Percentiles rank a stretch among this genome's conserved stretches.
Evolutionary conservation across 169 alveolate species (phyloP).

Genomic region (Cardiosporidium cionae): DNA sequence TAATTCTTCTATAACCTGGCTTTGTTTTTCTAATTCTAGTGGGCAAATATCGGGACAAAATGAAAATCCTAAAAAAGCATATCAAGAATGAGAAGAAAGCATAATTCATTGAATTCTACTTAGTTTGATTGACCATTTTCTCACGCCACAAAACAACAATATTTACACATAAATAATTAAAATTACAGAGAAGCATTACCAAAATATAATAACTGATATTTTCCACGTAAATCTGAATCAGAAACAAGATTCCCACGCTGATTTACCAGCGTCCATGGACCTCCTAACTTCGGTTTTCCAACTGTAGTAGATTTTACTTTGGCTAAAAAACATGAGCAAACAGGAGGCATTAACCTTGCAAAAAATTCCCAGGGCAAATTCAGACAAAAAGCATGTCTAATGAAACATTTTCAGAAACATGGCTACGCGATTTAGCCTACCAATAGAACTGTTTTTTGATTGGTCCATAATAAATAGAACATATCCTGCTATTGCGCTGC

Average conservation of each 20-base stretch:
- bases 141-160: not conserved
- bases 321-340: conserved; percentile 2
- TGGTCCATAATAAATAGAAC: too few relatives aligned
- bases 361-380: too few relatives aligned
- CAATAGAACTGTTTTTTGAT: too few relatives aligned
- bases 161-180: not conserved
- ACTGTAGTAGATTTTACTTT: conserved; percentile 13
- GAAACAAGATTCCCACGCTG: conserved; percentile 20
- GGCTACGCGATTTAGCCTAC: too few relatives aligned
- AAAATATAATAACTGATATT: conserved; percentile 30
- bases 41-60: conserved; percentile 85
- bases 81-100: too few relatives aligned
- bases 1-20: conserved; percentile 51
- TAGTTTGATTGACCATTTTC: not conserved
- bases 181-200: too few relatives aligned
- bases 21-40: conserved; percentile 70
- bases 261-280: conserved; percentile 62
- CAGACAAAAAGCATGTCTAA: too few relatives aligned
- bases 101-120: not conserved
- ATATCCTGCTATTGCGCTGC: too few relatives aligned
- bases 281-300: conserved; percentile 73
- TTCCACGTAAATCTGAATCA: conserved; percentile 18
- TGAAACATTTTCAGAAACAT: too few relatives aligned
- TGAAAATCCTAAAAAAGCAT: conserved; percentile 48
- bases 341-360: too few relatives aligned